phyloP scores from a whole-genome alignment of 2,329 filamentous ascomycete genomes.

The Beauveria pseudobassiana region DNA sequence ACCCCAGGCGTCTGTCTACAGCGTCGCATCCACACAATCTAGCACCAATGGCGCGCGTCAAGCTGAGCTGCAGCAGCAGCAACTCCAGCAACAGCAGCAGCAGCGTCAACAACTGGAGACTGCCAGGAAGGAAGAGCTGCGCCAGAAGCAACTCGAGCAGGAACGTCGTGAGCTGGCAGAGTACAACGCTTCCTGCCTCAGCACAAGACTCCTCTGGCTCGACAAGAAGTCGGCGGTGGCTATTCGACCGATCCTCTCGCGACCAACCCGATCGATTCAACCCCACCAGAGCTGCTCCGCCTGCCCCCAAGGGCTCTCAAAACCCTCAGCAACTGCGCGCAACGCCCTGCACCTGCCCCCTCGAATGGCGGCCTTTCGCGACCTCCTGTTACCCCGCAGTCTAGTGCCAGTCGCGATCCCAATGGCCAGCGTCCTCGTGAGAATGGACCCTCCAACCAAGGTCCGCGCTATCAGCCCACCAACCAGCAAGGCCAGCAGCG shows the following conservation, averaged over 20 bases:
- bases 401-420: constrained; percentile 40
- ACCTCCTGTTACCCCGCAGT: constrained; percentile 41
- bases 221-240: constrained; percentile 75
- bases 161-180: constrained; percentile 74
- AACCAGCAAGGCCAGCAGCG: constrained; percentile 41
- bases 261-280: constrained; percentile 64
- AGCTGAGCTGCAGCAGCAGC: constrained; percentile 31
- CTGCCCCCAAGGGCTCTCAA: constrained; percentile 57
- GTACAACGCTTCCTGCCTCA: constrained; percentile 89
- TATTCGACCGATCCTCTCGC: constrained; percentile 23
- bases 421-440: constrained; percentile 35
- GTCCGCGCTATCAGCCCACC: constrained; percentile 52
- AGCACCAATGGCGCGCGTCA: constrained; percentile 34
- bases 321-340: constrained; percentile 54
- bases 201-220: constrained; percentile 69
- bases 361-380: constrained; percentile 33
- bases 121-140: constrained; percentile 46
- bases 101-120: constrained; percentile 51
- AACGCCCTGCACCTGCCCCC: constrained; percentile 71
- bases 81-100: constrained; percentile 46
- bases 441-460: constrained; percentile 38
- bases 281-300: constrained; percentile 75
- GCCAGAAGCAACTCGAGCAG: constrained; percentile 49
- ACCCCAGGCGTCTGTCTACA: constrained; percentile 38
- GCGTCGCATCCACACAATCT: constrained; percentile 29